Percentiles rank a stretch among this genome's conserved stretches.
Evolutionary conservation across 768 basidiomycete genomes (phyloP).

Genomic region (Pleurotus citrinopileatus): DNA sequence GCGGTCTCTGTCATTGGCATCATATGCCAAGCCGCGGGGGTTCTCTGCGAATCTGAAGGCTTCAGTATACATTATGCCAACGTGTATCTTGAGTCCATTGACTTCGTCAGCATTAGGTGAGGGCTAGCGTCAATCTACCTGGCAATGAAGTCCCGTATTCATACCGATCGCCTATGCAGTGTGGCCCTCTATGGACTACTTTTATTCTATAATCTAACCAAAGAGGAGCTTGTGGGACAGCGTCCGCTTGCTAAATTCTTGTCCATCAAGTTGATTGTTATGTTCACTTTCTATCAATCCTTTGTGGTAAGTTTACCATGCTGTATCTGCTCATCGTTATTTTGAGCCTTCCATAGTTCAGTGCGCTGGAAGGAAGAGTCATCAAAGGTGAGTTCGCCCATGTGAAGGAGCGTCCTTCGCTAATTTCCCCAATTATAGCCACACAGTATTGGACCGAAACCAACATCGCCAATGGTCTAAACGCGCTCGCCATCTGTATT

Average conservation of each 20-base stretch:
- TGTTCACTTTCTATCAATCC: constrained; percentile 87
- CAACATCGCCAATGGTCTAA: constrained; percentile 83
- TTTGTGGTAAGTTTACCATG: constrained; percentile 55
- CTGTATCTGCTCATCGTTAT: neutral
- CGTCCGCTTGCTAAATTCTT: constrained; percentile 85
- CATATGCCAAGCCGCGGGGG: constrained; percentile 63
- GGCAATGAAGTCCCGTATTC: neutral
- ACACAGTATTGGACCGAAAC: constrained; percentile 80
- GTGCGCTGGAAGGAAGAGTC: constrained; percentile 60
- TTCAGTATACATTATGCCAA: constrained; percentile 61
- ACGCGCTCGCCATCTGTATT: constrained; percentile 77
- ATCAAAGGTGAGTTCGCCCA: constrained; percentile 52
- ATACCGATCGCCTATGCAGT: constrained; percentile 29
- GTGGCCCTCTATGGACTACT: constrained; percentile 85
- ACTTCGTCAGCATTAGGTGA: constrained; percentile 82
- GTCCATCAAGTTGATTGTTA: constrained; percentile 81
- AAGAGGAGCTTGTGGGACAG: constrained; percentile 73
- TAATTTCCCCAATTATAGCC: constrained; percentile 31
- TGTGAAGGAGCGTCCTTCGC: neutral
- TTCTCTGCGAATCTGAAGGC: constrained; percentile 66
- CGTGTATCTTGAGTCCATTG: constrained; percentile 68
- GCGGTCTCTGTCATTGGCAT: constrained; percentile 75
- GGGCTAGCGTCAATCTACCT: constrained; percentile 9
- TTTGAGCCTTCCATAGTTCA: constrained; percentile 55
- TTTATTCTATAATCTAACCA: constrained; percentile 78